Base-by-base conservation (phyloP, 805 yeast species). In the Lachancea nothofagi region DNA sequence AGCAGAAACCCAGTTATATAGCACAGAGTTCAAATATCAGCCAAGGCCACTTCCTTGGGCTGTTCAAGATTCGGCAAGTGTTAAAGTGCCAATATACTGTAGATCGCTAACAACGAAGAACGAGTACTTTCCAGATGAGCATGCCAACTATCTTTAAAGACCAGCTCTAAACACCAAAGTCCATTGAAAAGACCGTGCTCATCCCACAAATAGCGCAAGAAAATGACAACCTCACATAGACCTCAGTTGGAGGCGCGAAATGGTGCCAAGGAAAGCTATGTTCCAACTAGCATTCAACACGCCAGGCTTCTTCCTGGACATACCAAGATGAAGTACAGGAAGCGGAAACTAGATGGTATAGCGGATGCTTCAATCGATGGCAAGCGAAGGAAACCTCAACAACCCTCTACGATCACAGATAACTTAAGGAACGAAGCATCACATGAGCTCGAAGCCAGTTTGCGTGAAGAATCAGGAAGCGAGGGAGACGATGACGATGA, bases 171-270 rank as follows among this genome's bases (percentile, higher is more conserved):
- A n/a, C n/a, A n/a, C n/a, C n/a, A n/a, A n/a, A n/a, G n/a, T n/a
- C n/a, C n/a, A n/a, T n/a, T n/a, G n/a, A n/a, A n/a, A n/a, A n/a
- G n/a, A n/a, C n/a, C n/a, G n/a, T n/a, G n/a, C n/a, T 23, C 25
- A 23, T 23, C 25, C 10, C 10, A 23, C 19, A 30, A 19, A n/a
- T 12, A 31, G 20, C n/a, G n/a, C n/a, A n/a, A n/a, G n/a, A n/a
- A 26, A 15, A 79, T 80, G 86, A 77, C 85, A 0, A 75, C 84
- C 3, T 82, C 83, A 7, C 83, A 78, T 51, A 70, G 82, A 54
- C 84, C 85, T 0, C 80, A 83, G 5, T 69, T 80, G 46, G 85
- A 79, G 46, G 82, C 83, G 14, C 69, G 76, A 50, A 79, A 80
- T 38, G 76, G 74, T 36, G 63, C 64, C 1, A 64, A 69, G 35